Base-by-base conservation (phyloP, 2,329 filamentous ascomycete genomes). In the Pestalotiopsis sp. region DNA sequence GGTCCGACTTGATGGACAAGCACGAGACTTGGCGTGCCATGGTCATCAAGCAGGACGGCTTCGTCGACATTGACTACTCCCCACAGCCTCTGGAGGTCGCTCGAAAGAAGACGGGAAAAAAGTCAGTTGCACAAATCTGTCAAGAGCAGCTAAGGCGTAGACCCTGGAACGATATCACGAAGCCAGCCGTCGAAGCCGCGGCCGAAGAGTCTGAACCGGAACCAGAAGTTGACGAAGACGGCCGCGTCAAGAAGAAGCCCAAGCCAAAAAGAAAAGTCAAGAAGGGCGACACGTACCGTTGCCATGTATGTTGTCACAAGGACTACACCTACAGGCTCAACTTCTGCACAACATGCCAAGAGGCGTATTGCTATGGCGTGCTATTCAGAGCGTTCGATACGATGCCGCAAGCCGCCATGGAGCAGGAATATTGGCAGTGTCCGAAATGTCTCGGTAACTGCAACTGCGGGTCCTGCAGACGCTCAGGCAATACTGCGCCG, bases 351-450 rank as follows among this genome's bases (percentile, higher is more conserved):
- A 90, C 86, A 9, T 98, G 96, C 76, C 85, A 87, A 13, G 85
- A 92, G 67, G 89, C 89, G 0, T 99, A 97, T 78, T 98, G 96
- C 79, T 99, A 97, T 76, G 95, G 95, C n/a, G 92, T 92, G 17
- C 85, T 99, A 1, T 98, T 94, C 81, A 87, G 96, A 67, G 95
- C 94, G 0, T 97, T 97, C 76, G 95, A 98, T 78, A 89, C 94
- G 78, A 92, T 94, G 87, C 96, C 96, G 0, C 90, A 95, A 74
- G 85, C 89, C 23, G 89, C 95, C 0, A 91, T 98, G 87, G 91
- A 97, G 76, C 87, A 93, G 71, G 88, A 91, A 72, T 85, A 90
- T 62, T 99, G 96, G 95, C 88, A 92, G 75, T 99, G 96, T 72
- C 96, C 96, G 0, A 94, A 91, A 76, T 99, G 96, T 78, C 84